Conservation (phyloP, 2,329 filamentous ascomycete genomes). For the Colletotrichum lindemuthianum region DNA sequence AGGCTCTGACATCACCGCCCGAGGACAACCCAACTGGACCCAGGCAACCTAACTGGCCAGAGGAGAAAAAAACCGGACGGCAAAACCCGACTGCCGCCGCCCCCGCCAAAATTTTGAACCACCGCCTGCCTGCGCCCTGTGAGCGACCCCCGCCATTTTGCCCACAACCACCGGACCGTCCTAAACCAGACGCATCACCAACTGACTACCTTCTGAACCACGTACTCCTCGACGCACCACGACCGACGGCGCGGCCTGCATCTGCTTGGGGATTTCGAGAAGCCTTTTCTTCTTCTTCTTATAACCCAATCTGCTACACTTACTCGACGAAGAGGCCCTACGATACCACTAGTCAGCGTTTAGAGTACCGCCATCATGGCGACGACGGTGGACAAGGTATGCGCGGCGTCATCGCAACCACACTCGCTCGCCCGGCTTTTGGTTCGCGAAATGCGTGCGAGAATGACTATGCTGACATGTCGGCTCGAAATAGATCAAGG, state of each 20-base stretch:
- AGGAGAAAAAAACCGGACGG: conserved; percentile 1
- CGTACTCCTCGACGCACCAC: background rate
- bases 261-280: background rate
- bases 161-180: conserved; percentile 14
- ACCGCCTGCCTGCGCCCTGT: conserved; percentile 30
- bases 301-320: no score
- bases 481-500: conserved; percentile 77
- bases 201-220: background rate
- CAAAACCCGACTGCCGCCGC: conserved; percentile 27
- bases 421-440: background rate
- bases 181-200: conserved; percentile 10
- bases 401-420: conserved; percentile 38
- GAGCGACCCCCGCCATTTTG: conserved; percentile 31
- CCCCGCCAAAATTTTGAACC: conserved; percentile 51
- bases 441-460: no score
- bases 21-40: background rate
- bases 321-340: no score
- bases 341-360: no score
- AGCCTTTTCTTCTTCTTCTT: no score
- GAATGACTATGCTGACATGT: background rate
- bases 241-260: background rate
- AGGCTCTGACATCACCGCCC: conserved; percentile 14
- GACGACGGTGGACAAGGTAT: conserved; percentile 96
- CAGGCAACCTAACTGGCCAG: background rate
- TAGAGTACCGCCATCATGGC: conserved; percentile 73